Base-by-base conservation (phyloP, 2,329 filamentous ascomycete species). In the Corynespora cassiicola region DNA sequence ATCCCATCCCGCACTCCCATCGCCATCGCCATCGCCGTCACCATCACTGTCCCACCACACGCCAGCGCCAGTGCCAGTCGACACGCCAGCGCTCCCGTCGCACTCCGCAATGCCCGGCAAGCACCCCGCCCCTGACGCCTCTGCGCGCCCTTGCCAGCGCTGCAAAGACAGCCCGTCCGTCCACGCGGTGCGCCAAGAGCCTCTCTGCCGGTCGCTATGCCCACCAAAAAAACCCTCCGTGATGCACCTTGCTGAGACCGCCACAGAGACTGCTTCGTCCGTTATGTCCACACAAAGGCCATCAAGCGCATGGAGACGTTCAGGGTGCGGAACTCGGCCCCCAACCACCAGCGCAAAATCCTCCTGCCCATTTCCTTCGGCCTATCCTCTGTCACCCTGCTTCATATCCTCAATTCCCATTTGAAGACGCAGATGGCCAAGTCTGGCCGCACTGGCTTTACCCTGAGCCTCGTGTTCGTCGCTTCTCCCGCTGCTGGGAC, bases 321-420 rank as follows among this genome's bases (percentile, higher is more conserved):
- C 60, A 75, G 79, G 29, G 75, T 82, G 23, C 70, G 72, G 23
- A 66, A 76, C 47, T 65, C 69, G 20, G 63, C 69, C 15, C 66
- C 69, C 39, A 70, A 71, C 27, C 61, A 70, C 34, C 70, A 71
- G 39, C 73, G 71, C 51, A 80, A 70, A 59, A 80, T 96, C 31
- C 73, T 96, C 12, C 73, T 96, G 14, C 89, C 90, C 5, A 73
- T 96, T 2, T 96, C 91, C 0, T 85, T 90, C 56, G 92, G 94
- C 1, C 75, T 87, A 2, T 94, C 88, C 1, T 97, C 92, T 0
- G 78, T 87, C 10, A 81, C 84, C 10, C 75, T 99, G 27, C 75
- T 95, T 19, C 81, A 92, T 55, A 77, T 95, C 15, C 74, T 97
- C 36, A 80, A 88, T 65, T 73, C 78, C 44, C 87, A 90, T 58